phyloP scores from a whole-genome alignment of 225 moss, liverwort and hornwort genomes.

The Marchantia polymorpha region DNA sequence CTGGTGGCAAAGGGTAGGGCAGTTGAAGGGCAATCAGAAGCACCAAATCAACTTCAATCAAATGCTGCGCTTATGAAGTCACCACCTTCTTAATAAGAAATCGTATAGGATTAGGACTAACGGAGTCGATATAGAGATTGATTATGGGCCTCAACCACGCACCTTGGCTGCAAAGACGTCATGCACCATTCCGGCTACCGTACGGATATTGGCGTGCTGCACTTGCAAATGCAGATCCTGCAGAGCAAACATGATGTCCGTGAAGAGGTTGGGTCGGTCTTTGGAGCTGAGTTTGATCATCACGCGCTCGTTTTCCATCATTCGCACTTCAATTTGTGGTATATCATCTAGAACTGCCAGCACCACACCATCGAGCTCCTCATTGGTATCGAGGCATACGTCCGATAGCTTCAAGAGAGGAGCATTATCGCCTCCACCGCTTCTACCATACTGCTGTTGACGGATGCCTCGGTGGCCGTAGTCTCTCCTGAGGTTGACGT shows the following conservation, averaged over 20 bases:
- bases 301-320: slow-evolving; percentile 41
- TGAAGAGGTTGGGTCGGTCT: slow-evolving; percentile 38
- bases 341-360: slow-evolving; percentile 25
- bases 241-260: slow-evolving; percentile 39
- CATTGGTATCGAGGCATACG: slow-evolving; percentile 17
- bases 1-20: no score
- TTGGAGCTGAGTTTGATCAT: slow-evolving; percentile 41
- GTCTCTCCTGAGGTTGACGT: slow-evolving; percentile 13
- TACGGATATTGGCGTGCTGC: slow-evolving; percentile 38
- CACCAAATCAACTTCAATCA: not conserved
- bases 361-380: slow-evolving; percentile 22
- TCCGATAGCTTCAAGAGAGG: slow-evolving; percentile 28
- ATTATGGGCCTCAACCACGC: not conserved
- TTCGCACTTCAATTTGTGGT: slow-evolving; percentile 36
- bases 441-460: slow-evolving; percentile 17
- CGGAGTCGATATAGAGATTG: no score
- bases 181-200: slow-evolving; percentile 24
- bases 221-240: slow-evolving; percentile 32
- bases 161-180: slow-evolving; percentile 46
- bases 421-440: slow-evolving; percentile 2
- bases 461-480: slow-evolving; percentile 4
- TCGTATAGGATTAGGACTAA: no score
- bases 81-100: no score
- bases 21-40: no score
- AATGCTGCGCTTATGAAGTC: not conserved